Evolutionary conservation across 345 rosid species (phyloP).

Genomic region (Mallotus nudiflorus): DNA sequence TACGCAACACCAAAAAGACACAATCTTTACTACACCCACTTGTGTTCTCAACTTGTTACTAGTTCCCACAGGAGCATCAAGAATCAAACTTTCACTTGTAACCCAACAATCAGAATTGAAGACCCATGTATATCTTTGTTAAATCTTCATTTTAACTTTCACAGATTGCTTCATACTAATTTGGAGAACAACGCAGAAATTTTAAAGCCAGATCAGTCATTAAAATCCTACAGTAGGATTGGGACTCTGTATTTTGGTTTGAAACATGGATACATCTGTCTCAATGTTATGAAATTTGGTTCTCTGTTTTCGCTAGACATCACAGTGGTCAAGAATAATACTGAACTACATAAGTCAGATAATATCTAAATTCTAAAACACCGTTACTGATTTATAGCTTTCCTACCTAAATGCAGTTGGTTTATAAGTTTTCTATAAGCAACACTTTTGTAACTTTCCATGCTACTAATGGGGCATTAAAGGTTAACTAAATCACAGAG

Average conservation of each 20-base stretch:
- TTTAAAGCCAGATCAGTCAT: constrained; percentile 18
- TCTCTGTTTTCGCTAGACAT: not conserved
- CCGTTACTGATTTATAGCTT: not conserved
- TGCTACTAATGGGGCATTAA: too few species aligned
- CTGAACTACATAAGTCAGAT: not conserved
- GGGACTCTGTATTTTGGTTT: not conserved
- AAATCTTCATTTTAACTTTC: constrained; percentile 15
- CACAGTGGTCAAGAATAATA: not conserved
- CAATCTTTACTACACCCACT: constrained; percentile 8
- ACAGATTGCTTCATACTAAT: constrained; percentile 29
- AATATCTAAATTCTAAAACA: not conserved
- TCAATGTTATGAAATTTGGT: not conserved
- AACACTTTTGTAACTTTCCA: too few species aligned
- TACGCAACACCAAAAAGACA: constrained; percentile 16
- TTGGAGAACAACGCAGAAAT: constrained; percentile 27
- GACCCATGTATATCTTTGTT: not conserved
- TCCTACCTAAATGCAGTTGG: not conserved
- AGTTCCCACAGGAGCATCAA: constrained; percentile 6
- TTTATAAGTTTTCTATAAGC: too few species aligned
- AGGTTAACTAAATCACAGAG: too few species aligned
- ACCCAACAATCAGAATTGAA: constrained; percentile 10
- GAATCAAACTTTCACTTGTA: constrained; percentile 13
- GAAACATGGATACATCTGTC: not conserved
- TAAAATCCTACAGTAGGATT: constrained; percentile 8
- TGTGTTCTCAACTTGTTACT: not conserved